Evolutionary conservation across 2,329 filamentous ascomycete genomes (phyloP).

Genomic region (Colletotrichum viniferum): DNA sequence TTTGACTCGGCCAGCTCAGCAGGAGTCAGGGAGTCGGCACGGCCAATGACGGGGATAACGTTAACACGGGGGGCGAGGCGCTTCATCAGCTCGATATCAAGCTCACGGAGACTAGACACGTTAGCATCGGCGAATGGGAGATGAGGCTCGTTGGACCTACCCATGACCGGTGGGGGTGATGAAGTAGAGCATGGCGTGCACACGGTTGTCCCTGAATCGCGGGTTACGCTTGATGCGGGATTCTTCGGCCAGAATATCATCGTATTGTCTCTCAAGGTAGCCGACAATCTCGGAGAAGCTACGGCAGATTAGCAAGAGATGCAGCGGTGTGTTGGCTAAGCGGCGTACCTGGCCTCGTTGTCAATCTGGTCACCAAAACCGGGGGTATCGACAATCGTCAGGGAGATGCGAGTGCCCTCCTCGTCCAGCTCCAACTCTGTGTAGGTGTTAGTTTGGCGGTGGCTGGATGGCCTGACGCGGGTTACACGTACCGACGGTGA

Average conservation of each 20-base stretch:
- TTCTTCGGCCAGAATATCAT: constrained; percentile 98
- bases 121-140: background rate
- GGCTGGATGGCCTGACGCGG: background rate
- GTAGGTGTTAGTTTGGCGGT: background rate
- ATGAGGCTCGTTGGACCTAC: constrained; percentile 49
- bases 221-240: constrained; percentile 99
- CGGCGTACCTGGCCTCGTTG: constrained; percentile 88
- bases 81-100: constrained; percentile 99
- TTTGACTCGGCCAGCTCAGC: constrained; percentile 98
- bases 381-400: constrained; percentile 98
- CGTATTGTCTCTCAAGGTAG: constrained; percentile 98
- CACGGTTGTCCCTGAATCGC: constrained; percentile 97
- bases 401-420: constrained; percentile 95
- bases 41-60: constrained; percentile 98
- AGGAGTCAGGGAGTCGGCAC: constrained; percentile 95
- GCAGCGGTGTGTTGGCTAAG: background rate
- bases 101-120: constrained; percentile 80
- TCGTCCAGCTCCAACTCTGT: constrained; percentile 94
- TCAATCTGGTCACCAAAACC: constrained; percentile 99
- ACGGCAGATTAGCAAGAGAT: background rate
- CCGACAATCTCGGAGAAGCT: constrained; percentile 98
- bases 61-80: constrained; percentile 97
- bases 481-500: constrained; percentile 83
- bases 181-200: constrained; percentile 98
- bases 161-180: constrained; percentile 97